Conservation (phyloP, 345 rosid genomes). For the Lepidium aucheri region DNA sequence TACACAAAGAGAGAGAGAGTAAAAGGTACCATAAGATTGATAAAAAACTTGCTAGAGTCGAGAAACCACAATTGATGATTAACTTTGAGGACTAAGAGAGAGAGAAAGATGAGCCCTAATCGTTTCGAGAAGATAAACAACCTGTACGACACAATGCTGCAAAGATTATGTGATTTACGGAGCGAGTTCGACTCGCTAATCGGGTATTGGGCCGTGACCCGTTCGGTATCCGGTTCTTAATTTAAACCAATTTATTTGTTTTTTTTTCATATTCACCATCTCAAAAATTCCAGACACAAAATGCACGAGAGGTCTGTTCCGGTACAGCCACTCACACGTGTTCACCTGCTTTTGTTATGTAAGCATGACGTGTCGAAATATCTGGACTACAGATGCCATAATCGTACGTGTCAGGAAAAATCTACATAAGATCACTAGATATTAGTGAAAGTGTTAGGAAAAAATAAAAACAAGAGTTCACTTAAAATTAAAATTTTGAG, state of each 20-base stretch:
- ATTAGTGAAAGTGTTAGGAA: too few relatives aligned
- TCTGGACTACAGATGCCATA: background rate
- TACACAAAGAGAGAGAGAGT: background rate
- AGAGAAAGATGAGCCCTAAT: constrained; percentile 7
- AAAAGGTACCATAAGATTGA: background rate
- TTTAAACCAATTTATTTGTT: background rate
- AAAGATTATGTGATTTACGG: background rate
- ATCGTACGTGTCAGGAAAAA: background rate
- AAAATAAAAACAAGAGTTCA: too few relatives aligned
- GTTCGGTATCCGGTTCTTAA: background rate
- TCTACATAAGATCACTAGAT: background rate
- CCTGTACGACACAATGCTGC: background rate
- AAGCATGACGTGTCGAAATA: background rate
- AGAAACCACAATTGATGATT: background rate
- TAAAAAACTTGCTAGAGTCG: background rate
- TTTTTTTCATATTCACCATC: background rate
- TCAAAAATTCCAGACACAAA: background rate
- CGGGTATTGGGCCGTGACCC: constrained; percentile 15
- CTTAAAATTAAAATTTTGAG: too few relatives aligned
- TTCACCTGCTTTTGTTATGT: background rate
- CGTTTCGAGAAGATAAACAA: constrained; percentile 5
- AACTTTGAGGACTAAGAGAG: background rate
- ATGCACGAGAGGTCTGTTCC: background rate
- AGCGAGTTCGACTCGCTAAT: constrained; percentile 15
- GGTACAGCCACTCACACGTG: background rate